phyloP scores from a whole-genome alignment of 1,139 yeast species.

The Kluyveromyces marxianus region DNA sequence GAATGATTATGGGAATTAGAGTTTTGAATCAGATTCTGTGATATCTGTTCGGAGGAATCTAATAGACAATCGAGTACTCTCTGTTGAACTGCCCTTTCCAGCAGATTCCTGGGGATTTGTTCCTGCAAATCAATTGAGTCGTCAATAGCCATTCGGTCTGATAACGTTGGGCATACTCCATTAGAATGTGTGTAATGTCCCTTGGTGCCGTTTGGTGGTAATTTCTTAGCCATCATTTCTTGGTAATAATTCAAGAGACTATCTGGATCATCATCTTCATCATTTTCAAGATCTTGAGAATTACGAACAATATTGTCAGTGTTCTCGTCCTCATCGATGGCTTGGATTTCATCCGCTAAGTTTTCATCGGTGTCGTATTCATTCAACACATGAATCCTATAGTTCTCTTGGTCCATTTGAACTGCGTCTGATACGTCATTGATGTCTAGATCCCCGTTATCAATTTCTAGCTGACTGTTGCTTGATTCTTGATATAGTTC shows the following conservation, averaged over 20 bases:
- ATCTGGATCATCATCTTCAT: slow-evolving; percentile 3
- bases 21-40: slow-evolving; percentile 2
- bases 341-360: slow-evolving; percentile 7
- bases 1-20: slow-evolving; percentile 5
- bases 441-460: neutral
- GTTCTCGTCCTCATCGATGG: slow-evolving; percentile 7
- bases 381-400: slow-evolving; percentile 4
- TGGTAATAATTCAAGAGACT: slow-evolving; percentile 5
- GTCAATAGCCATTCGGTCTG: neutral
- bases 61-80: slow-evolving; percentile 1
- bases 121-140: slow-evolving; percentile 1
- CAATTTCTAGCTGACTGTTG: neutral
- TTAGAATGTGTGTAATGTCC: slow-evolving; percentile 4
- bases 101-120: slow-evolving; percentile 4
- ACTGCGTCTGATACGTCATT: slow-evolving; percentile 3
- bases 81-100: neutral
- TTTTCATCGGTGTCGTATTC: slow-evolving; percentile 6
- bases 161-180: neutral
- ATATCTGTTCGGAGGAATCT: neutral
- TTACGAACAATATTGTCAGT: slow-evolving; percentile 2
- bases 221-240: slow-evolving; percentile 2
- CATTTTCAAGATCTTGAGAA: neutral
- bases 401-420: slow-evolving; percentile 3
- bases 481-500: slow-evolving; percentile 1
- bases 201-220: neutral